Percentiles rank a stretch among this genome's conserved stretches.
These are phyloP conservation scores for Colletotrichum higginsianum DNA, from an alignment of 2,329 filamentous ascomycete species.

Conservation along the genomic window DNA sequence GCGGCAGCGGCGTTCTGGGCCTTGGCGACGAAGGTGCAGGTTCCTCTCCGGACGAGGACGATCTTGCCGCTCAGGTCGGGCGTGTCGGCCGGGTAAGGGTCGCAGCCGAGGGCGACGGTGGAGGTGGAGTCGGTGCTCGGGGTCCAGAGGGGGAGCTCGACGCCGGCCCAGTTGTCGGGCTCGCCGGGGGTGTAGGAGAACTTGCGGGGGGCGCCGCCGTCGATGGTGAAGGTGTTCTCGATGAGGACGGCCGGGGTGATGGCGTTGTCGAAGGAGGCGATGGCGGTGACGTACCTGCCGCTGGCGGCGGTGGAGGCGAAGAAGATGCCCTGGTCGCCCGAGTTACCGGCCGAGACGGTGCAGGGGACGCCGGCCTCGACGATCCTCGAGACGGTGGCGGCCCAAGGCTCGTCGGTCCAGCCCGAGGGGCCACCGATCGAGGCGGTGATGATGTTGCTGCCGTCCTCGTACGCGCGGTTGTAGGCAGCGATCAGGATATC, in stretches of 20 bases:
- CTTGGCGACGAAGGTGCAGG: conserved; percentile 70
- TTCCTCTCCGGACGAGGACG: conserved; percentile 72
- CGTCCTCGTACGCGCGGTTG: conserved; percentile 73
- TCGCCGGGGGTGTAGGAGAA: conserved; percentile 62
- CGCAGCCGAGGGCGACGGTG: conserved; percentile 66
- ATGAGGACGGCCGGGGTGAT: conserved; percentile 60
- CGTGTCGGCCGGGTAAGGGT: conserved; percentile 64
- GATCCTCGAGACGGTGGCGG: conserved; percentile 65
- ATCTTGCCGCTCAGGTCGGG: conserved; percentile 71
- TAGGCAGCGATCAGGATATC: conserved; percentile 73
- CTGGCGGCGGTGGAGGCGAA: conserved; percentile 64
- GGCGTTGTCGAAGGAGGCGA: conserved; percentile 66
- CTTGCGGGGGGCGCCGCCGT: conserved; percentile 49
- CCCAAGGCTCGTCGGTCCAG: conserved; percentile 67
- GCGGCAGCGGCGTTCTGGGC: conserved; percentile 65
- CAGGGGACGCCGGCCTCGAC: conserved; percentile 68
- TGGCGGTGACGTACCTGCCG: conserved; percentile 62
- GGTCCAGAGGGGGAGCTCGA: conserved; percentile 65
- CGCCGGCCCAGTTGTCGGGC: conserved; percentile 59
- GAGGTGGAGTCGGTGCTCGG: conserved; percentile 62
- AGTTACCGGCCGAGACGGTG: conserved; percentile 68
- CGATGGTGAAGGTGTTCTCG: conserved; percentile 58
- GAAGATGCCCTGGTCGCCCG: conserved; percentile 62
- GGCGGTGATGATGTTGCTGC: conserved; percentile 69
- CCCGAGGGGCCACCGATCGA: conserved; percentile 67